Base-by-base conservation (phyloP, 176 grass and related monocot genomes). In the Panicum miliaceum region DNA sequence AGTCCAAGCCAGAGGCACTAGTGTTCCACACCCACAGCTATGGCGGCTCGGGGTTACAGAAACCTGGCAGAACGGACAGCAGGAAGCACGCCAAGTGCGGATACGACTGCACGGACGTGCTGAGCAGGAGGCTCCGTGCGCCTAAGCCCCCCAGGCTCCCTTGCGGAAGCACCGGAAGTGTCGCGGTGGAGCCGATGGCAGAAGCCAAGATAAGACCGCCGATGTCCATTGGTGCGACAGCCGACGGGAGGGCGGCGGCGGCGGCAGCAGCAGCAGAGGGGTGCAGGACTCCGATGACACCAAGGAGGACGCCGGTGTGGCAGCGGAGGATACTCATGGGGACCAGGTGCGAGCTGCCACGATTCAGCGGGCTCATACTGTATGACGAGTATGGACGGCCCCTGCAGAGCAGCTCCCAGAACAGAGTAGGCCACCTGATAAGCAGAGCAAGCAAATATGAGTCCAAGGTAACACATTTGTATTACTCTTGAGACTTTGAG, bases 311-410 rank as follows among this genome's bases (percentile, higher is more conserved):
- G 13, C 87, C 87, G 41, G 16, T 89, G 41, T 85, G 87, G 87
- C 87, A 89, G 69, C 82, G 87, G 38, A 75, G 87, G 76, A 89
- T 89, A 68, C 76, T 89, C 32, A 89, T 89, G 87, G 87, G 87
- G 12, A 60, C 73, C 69, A 82, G 87, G 15, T 89, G 87, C 16
- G 76, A 89, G 69, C 61, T 89, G 4, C 87, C 87, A 2, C 60
- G 87, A 69, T 89, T 89, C 82, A 89, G 76, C n/a, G 87, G 87
- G n/a, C 60, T 89, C 51, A 75, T 89, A 58, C 50, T 84, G 32
- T 89, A 89, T 40, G 87, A 89, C 69, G 87, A 89, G 68, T 69
- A 89, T 20, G 82, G 87, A 29, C 76, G 69, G 50, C 68, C 27
- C 19, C 8, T 84, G 23, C 64, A 45, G 32, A 50, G 63, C 69